Evolutionary conservation across 768 basidiomycete genomes (phyloP).

Genomic region (Xerocomellus chrysenteron): DNA sequence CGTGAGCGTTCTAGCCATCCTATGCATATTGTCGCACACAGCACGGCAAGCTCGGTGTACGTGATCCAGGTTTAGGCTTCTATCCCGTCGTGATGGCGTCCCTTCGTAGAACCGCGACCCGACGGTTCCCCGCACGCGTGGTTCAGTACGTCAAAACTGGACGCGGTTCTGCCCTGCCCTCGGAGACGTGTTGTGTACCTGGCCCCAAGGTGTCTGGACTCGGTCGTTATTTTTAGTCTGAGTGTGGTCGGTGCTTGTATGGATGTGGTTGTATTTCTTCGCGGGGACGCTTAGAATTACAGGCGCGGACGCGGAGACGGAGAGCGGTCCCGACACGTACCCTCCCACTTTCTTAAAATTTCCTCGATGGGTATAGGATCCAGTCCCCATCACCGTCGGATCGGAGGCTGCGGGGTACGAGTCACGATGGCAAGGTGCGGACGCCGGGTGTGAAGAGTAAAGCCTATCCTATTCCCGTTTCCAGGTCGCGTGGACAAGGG

Average conservation of each 20-base stretch:
- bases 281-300: too few species aligned
- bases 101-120: too few species aligned
- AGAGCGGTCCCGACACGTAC: background rate
- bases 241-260: background rate
- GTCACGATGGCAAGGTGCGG: background rate
- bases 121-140: background rate
- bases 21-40: background rate
- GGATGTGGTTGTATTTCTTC: background rate
- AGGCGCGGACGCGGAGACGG: background rate
- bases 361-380: background rate
- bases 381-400: background rate
- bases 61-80: background rate
- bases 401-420: background rate
- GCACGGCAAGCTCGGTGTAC: background rate
- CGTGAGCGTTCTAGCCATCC: background rate
- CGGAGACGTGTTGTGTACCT: too few species aligned
- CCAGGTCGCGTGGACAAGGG: background rate
- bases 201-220: background rate
- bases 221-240: too few species aligned
- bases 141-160: slow-evolving; percentile 9
- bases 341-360: too few species aligned
- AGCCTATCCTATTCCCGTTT: background rate
- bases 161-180: background rate
- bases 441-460: background rate
- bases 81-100: background rate